A percentile compares a stretch with the other conserved stretches of the same genome.
These are phyloP conservation scores for Suillus fuscotomentosus DNA, from an alignment of 768 basidiomycete species.

Conservation along the genomic window DNA sequence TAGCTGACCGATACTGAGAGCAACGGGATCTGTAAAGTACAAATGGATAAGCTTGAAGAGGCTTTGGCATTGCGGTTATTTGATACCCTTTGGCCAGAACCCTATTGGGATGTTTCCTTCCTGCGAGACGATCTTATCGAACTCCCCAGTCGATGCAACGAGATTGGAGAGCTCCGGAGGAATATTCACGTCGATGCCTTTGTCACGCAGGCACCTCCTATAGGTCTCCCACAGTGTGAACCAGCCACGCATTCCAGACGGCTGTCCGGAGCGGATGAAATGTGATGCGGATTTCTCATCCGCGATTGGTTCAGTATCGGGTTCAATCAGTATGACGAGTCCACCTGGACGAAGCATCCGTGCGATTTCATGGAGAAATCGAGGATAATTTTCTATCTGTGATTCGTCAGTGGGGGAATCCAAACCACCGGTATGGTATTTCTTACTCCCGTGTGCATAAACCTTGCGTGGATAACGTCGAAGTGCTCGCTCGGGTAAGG, in stretches of 20 bases:
- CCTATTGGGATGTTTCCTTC: conserved; percentile 68
- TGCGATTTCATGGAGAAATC: conserved; percentile 57
- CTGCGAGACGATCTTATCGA: conserved; percentile 53
- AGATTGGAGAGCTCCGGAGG: conserved; percentile 54
- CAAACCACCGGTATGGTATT: conserved; percentile 12
- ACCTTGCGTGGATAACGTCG: conserved; percentile 70
- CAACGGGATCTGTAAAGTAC: conserved; percentile 44
- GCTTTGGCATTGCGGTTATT: conserved; percentile 8
- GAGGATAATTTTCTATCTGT: conserved; percentile 63
- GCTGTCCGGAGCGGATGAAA: conserved; percentile 29
- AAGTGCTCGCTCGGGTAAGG: conserved; percentile 65
- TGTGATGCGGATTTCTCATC: conserved; percentile 42
- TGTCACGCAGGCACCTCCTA: conserved; percentile 48
- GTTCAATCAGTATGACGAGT: conserved; percentile 64
- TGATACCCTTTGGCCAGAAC: conserved; percentile 58
- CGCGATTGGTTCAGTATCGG: conserved; percentile 50
- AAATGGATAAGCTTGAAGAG: conserved; percentile 10
- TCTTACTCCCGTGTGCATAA: conserved; percentile 64
- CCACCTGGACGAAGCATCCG: conserved; percentile 72
- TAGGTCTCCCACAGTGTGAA: conserved; percentile 63
- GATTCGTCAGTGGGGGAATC: conserved; percentile 11
- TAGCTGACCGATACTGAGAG: conserved; percentile 64
- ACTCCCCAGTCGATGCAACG: conserved; percentile 46
- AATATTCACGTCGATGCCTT: conserved; percentile 55
- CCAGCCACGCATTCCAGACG: conserved; percentile 55